These are phyloP conservation scores for Castanospermum australe DNA, from an alignment of 306 rosid species.

Conservation along the genomic window DNA sequence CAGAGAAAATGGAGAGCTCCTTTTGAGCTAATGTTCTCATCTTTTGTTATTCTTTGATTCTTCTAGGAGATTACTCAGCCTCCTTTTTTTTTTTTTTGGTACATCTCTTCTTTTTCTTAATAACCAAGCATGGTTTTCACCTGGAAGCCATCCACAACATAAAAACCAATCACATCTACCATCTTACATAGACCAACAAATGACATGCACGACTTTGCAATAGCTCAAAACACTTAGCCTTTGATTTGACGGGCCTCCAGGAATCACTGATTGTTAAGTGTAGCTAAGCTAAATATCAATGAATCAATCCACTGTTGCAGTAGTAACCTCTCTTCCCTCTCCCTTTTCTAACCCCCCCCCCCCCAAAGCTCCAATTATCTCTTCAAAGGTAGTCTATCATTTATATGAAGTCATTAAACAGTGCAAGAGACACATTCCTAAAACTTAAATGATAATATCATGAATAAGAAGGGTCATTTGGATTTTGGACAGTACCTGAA, in stretches of 20 bases:
- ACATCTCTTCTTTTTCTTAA: no score
- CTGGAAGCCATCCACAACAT: background rate
- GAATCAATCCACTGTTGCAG: background rate
- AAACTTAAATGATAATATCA: background rate
- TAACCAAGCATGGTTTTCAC: background rate
- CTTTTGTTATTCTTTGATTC: no score
- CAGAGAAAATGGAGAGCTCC: no score
- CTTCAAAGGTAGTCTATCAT: background rate
- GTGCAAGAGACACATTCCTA: background rate
- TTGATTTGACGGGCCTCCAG: background rate
- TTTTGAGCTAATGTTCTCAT: no score
- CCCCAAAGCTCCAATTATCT: conserved; percentile 9
- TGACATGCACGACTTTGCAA: background rate
- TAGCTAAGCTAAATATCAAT: background rate
- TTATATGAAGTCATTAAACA: background rate
- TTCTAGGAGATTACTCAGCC: no score
- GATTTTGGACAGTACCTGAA: conserved; percentile 69
- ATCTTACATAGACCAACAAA: background rate
- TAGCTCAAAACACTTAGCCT: background rate
- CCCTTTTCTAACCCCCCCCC: background rate
- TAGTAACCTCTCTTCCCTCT: background rate
- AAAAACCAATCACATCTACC: background rate
- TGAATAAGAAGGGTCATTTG: background rate
- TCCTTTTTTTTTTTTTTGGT: no score
- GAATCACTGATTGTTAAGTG: background rate